Base-by-base conservation (phyloP, 352 stramenopile species). In the Pythium dissimile region DNA sequence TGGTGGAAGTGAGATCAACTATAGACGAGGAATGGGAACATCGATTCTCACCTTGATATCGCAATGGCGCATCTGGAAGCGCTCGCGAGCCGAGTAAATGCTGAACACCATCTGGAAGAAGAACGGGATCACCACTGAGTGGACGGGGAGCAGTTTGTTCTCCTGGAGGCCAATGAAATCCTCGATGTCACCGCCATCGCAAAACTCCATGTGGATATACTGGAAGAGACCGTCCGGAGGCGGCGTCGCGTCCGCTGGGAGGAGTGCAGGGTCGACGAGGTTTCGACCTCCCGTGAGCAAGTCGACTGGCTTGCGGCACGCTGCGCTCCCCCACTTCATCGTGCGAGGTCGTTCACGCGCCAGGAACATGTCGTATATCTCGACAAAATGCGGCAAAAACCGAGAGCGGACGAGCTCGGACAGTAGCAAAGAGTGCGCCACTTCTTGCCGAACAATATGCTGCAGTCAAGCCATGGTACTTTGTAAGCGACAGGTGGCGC, bases 191-290 rank as follows among this genome's bases (percentile, higher is more conserved):
- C 96, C 96, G 37, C 94, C 80, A 44, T 92, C 78, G 67, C 97
- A 99, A 12, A 99, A 93, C 66, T 99, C 97, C 97, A 99, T 99
- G 21, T 89, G 81, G 55, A 99, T 99, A 66, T 98, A 99, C 75
- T 99, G 97, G 62, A 85, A 98, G 27, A 91, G 48, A 3, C 52
- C 45, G 24, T 69, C 38, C 37, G 67, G 43, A 13, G 51, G 45
- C 26, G 26, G 58, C 43, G 26, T 27, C 13, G 28, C 47, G 18
- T 76, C 52, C 3, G 34, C 38, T n/a, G 24, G 23, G 26, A 35
- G 15, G 16, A 46, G 24, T n/a, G 48, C 44, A 7, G 52, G 50
- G 10, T 48, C 50, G 3, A 57, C 30, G 21, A 32, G 71, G 27
- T 69, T 62, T 20, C 66, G 59, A 24, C 47, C 46, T 4, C 71